These are phyloP conservation scores for Pichia heedii DNA, from an alignment of 805 yeast genomes.

Conservation along the genomic window DNA sequence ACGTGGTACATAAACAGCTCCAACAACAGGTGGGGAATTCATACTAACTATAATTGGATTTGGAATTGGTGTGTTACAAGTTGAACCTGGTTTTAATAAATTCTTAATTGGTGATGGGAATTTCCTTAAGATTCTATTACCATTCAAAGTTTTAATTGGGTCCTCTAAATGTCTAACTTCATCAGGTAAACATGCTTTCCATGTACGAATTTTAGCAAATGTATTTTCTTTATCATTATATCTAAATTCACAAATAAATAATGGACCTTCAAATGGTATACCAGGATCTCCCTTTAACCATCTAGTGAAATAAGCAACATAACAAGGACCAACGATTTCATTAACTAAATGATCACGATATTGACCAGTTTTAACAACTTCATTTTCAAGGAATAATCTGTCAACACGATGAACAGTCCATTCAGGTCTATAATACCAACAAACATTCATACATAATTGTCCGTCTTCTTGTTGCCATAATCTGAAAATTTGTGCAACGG, in stretches of 20 bases:
- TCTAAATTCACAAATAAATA: constrained; percentile 90
- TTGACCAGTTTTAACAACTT: constrained; percentile 94
- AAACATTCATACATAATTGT: constrained; percentile 80
- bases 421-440: constrained; percentile 97
- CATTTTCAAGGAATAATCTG: constrained; percentile 82
- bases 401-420: constrained; percentile 94
- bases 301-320: constrained; percentile 88
- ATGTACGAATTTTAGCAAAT: constrained; percentile 91
- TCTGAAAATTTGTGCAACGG: constrained; percentile 87
- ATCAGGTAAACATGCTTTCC: constrained; percentile 98
- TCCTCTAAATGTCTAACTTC: constrained; percentile 85
- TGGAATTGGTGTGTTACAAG: constrained; percentile 66
- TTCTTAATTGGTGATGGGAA: constrained; percentile 80
- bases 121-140: constrained; percentile 58
- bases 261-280: constrained; percentile 66
- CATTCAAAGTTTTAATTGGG: constrained; percentile 59
- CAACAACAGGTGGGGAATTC: constrained; percentile 90
- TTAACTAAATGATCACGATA: constrained; percentile 87
- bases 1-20: constrained; percentile 78
- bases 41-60: constrained; percentile 74
- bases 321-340: constrained; percentile 88
- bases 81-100: constrained; percentile 66
- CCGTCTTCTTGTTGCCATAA: constrained; percentile 80
- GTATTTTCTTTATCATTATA: constrained; percentile 85
- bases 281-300: constrained; percentile 93